These are phyloP conservation scores for Fusarium setosum DNA, from an alignment of 2,329 filamentous ascomycete genomes.

Conservation along the genomic window DNA sequence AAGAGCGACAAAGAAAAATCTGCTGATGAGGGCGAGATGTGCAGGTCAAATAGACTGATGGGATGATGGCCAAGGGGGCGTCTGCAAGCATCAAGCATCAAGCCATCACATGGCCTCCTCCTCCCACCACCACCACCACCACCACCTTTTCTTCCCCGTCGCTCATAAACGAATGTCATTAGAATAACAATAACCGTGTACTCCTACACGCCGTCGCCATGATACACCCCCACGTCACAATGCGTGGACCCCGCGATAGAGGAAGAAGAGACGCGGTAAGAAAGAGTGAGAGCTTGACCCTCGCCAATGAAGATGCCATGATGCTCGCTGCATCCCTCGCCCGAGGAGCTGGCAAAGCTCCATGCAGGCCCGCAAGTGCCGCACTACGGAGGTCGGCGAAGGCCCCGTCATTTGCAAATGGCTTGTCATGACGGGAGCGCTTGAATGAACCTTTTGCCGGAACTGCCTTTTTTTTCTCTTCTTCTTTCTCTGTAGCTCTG, in stretches of 20 bases:
- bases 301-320: slow-evolving; percentile 31
- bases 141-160: neutral
- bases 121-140: neutral
- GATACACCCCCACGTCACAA: slow-evolving; percentile 25
- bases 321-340: slow-evolving; percentile 10
- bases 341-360: neutral
- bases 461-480: neutral
- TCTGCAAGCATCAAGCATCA: slow-evolving; percentile 13
- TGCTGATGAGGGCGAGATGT: slow-evolving; percentile 34
- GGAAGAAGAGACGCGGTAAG: neutral
- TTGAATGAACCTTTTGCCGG: slow-evolving; percentile 9
- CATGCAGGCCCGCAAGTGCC: slow-evolving; percentile 18
- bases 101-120: slow-evolving; percentile 23
- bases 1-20: slow-evolving; percentile 16
- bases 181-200: neutral
- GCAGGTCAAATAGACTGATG: slow-evolving; percentile 36
- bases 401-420: slow-evolving; percentile 8
- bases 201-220: slow-evolving; percentile 11
- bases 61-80: slow-evolving; percentile 16
- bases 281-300: slow-evolving; percentile 14
- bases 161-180: neutral
- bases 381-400: slow-evolving; percentile 26
- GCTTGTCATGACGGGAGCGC: slow-evolving; percentile 38
- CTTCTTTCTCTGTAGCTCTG: neutral
- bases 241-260: slow-evolving; percentile 8